phyloP scores from a whole-genome alignment of 2,329 filamentous ascomycete genomes.

The Pseudocercospora ulei region DNA sequence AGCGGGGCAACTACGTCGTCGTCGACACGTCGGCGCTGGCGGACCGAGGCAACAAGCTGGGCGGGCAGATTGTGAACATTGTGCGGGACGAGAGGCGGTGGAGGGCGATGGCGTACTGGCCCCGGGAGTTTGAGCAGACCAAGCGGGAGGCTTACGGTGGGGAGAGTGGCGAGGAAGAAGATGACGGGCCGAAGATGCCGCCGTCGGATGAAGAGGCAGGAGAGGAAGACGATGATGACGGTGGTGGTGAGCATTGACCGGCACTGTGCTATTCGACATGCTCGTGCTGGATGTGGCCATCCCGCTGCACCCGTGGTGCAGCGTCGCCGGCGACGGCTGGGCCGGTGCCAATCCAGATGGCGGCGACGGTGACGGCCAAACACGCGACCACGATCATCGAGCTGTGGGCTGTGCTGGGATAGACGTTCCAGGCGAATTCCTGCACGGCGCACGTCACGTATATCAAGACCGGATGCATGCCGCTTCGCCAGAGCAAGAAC shows the following conservation, averaged over 20 bases:
- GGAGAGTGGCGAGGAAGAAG: conserved; percentile 60
- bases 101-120: conserved; percentile 83
- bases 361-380: conserved; percentile 56
- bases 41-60: conserved; percentile 63
- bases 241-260: conserved; percentile 12
- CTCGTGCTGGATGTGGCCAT: conserved; percentile 10
- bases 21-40: conserved; percentile 60
- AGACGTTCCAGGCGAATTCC: conserved; percentile 91
- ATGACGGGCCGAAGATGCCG: conserved; percentile 40
- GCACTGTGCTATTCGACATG: conserved; percentile 17
- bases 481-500: conserved; percentile 72
- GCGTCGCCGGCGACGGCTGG: conserved; percentile 9
- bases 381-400: conserved; percentile 60
- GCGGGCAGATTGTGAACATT: conserved; percentile 85
- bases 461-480: conserved; percentile 57
- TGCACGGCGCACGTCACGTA: conserved; percentile 64
- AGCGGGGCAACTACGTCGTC: conserved; percentile 75
- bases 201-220: conserved; percentile 27
- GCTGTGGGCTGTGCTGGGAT: conserved; percentile 63
- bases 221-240: conserved; percentile 28
- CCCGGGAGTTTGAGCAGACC: conserved; percentile 32
- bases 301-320: conserved; percentile 4
- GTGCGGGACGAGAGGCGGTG: conserved; percentile 84
- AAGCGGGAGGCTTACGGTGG: conserved; percentile 52
- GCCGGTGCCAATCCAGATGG: conserved; percentile 44